phyloP scores from a whole-genome alignment of 108 stramenopile genomes.

The Bacterosira constricta region DNA sequence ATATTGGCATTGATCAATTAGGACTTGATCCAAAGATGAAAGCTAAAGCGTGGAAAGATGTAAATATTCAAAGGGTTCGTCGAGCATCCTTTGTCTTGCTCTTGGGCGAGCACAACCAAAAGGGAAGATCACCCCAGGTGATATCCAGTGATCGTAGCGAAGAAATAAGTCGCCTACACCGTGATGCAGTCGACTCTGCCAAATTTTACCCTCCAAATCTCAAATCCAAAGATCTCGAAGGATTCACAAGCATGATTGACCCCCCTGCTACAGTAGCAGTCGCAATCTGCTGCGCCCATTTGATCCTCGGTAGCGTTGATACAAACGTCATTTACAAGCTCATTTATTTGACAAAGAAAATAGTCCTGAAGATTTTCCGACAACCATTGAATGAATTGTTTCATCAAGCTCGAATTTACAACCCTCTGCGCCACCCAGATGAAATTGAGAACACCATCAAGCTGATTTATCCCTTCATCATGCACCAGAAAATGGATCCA shows the following conservation, averaged over 20 bases:
- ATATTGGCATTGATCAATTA: conserved; percentile 19
- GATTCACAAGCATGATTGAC: conserved; percentile 4
- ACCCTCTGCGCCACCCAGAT: conserved; percentile 23
- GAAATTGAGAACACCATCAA: conserved; percentile 4
- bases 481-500: conserved; percentile 20
- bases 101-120: conserved; percentile 25
- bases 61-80: conserved; percentile 14
- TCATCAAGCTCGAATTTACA: conserved; percentile 6
- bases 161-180: neutral
- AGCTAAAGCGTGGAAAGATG: conserved; percentile 28
- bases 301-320: conserved; percentile 19
- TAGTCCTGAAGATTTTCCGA: conserved; percentile 24
- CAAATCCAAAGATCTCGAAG: neutral
- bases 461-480: conserved; percentile 29
- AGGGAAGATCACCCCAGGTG: neutral
- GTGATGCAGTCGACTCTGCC: neutral
- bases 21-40: neutral
- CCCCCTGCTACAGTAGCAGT: conserved; percentile 23
- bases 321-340: conserved; percentile 20
- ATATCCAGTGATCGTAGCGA: neutral
- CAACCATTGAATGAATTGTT: conserved; percentile 6
- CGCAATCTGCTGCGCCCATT: conserved; percentile 26
- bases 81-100: conserved; percentile 19
- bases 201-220: conserved; percentile 23
- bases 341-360: conserved; percentile 26